Conservation (phyloP, 2,329 filamentous ascomycete species). For the Diaporthe vexans region DNA sequence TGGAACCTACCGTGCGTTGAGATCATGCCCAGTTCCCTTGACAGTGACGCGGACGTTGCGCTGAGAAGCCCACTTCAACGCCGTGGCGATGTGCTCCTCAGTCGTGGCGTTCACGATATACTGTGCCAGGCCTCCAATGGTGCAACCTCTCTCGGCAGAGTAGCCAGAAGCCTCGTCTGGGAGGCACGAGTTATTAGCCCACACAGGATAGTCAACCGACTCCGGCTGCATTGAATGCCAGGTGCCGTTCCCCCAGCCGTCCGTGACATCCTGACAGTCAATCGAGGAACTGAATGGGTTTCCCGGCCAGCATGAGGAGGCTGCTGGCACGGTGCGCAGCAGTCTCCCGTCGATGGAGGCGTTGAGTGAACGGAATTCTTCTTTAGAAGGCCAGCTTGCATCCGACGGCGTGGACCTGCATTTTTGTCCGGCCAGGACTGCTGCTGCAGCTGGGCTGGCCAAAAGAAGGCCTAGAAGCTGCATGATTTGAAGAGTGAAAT, state of each 20-base stretch:
- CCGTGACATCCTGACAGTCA: constrained; percentile 1
- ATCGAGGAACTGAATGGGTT: background rate
- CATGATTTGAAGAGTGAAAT: background rate
- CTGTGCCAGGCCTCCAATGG: background rate
- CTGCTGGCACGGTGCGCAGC: constrained; percentile 6
- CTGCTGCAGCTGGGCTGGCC: background rate
- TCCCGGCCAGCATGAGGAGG: background rate
- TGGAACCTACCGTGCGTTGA: background rate
- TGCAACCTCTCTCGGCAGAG: background rate
- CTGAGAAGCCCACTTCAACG: background rate
- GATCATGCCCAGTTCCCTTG: constrained; percentile 16
- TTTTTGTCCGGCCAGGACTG: background rate
- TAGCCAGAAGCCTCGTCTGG: constrained; percentile 3
- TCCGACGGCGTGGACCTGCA: constrained; percentile 10
- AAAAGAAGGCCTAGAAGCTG: background rate
- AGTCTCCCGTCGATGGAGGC: constrained; percentile 10
- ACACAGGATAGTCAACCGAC: constrained; percentile 8
- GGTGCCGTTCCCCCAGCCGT: background rate
- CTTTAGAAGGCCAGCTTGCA: constrained; percentile 2
- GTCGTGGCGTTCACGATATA: constrained; percentile 5
- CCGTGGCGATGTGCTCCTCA: constrained; percentile 8
- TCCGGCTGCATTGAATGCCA: constrained; percentile 15
- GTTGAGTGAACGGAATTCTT: background rate
- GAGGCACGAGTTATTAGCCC: constrained; percentile 11
- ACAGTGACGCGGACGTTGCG: constrained; percentile 5